Percentiles rank a stretch among this genome's conserved stretches.
Evolutionary conservation across 345 rosid species (phyloP).

Genomic region (Citrus maxima): DNA sequence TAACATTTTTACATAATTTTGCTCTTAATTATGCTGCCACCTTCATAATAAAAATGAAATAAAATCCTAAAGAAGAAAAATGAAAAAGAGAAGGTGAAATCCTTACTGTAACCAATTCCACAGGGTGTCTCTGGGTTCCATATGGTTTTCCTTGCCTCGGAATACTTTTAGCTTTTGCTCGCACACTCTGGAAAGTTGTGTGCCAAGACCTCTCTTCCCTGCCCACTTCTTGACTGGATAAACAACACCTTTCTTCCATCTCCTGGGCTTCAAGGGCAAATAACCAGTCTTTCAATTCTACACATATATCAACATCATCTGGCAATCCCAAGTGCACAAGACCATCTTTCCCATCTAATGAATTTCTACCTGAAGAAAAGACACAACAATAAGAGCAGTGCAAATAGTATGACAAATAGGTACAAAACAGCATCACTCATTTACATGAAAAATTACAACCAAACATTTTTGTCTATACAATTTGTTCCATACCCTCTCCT

Average conservation of each 20-base stretch:
- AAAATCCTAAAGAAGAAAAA: not conserved
- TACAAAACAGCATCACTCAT: conserved; percentile 4
- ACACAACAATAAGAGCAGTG: conserved; percentile 19
- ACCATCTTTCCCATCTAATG: conserved; percentile 42
- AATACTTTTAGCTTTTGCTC: conserved; percentile 49
- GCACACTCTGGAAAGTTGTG: conserved; percentile 62
- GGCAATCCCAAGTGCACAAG: conserved; percentile 64
- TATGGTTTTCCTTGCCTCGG: conserved; percentile 38
- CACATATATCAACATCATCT: conserved; percentile 74
- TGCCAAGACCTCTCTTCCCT: conserved; percentile 96
- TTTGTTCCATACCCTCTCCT: conserved; percentile 36
- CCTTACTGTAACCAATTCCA: conserved; percentile 75
- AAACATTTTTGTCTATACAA: not conserved
- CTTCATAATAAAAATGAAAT: not conserved
- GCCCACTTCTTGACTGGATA: conserved; percentile 36
- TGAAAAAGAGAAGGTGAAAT: not conserved
- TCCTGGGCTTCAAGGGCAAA: conserved; percentile 90
- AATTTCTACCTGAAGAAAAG: conserved; percentile 37
- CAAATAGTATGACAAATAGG: not conserved
- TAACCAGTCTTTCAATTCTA: conserved; percentile 90
- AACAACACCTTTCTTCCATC: conserved; percentile 57
- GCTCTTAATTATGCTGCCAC: not conserved
- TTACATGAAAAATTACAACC: not conserved
- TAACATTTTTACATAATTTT: not conserved
- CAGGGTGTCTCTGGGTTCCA: conserved; percentile 47